Evolutionary conservation across 2,329 filamentous ascomycete genomes (phyloP), one percentile per base, ranked within the genome.

Genomic region (Colletotrichum sp.): DNA sequence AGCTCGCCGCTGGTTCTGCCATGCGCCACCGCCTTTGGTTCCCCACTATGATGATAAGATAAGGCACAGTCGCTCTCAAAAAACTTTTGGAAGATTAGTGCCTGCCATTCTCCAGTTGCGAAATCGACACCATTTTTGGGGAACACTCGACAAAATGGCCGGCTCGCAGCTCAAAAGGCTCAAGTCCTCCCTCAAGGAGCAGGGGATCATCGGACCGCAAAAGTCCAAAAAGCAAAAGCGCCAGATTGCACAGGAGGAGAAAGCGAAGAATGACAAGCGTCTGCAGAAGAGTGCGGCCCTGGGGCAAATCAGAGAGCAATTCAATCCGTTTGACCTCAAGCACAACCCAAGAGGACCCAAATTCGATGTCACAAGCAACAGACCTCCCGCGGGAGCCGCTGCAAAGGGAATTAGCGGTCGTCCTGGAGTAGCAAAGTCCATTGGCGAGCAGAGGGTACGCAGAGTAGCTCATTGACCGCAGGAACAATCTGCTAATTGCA

Each of bases 271-370:
- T 80, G 93, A 96, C 81, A 95, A 95, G 85, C 93, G 95, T 76
- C 90, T 95, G 30, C 92, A 95, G 83, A 92, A 94, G 82, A 92
- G 94, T 81, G 93, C 92, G 72, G 95, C 96, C 18, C 89, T 99
- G 78, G 93, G 95, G 80, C 92, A 92, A 73, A 98, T 99, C 83
- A 94, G 97, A 82, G 96, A 99, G 82, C 94, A 96, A 80, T 99
- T 99, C 91, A 99, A 99, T 84, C 97, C 97, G 0, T 99, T 99
- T 85, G 97, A 99, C 83, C 92, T 98, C 83, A 98, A 98, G 85
- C 92, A 94, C 75, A 92, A 94, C 55, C 89, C 93, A 2, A 91
- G 94, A 76, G 94, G 93, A 0, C 93, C 93, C 72, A 99, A 99
- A 81, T 98, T 98, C 79, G 93, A 96, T 59, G 93, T 96, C 60